Conservation (phyloP, 106 monocot species). For the Dendrobium huoshanense region DNA sequence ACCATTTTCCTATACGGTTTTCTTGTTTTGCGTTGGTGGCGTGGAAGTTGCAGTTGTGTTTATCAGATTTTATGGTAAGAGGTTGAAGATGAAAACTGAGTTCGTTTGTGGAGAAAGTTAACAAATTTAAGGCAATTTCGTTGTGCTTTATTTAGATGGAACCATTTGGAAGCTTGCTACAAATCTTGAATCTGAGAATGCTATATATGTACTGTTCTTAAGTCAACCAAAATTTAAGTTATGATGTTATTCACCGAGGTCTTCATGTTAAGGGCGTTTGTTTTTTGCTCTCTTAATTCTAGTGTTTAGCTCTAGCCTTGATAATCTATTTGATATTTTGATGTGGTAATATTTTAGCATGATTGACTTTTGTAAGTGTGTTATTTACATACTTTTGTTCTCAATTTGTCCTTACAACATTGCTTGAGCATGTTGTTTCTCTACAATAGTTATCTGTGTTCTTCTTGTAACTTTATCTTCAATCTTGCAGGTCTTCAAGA, state of each 20-base stretch:
- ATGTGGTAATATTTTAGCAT: neutral
- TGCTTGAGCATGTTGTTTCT: neutral
- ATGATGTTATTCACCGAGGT: neutral
- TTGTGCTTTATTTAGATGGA: neutral
- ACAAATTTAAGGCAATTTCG: neutral
- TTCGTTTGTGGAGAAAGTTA: neutral
- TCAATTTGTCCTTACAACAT: neutral
- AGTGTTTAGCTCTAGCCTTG: neutral
- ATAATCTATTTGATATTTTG: neutral
- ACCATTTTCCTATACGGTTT: no score
- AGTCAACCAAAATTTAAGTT: neutral
- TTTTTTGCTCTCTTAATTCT: neutral
- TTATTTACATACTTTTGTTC: neutral
- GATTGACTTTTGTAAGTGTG: neutral
- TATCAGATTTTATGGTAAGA: neutral
- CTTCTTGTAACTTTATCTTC: neutral
- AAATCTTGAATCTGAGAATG: neutral
- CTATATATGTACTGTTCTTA: neutral
- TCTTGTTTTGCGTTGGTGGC: no score
- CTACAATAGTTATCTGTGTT: neutral
- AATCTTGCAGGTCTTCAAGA: neutral
- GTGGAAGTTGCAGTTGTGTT: no score
- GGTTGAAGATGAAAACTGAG: neutral
- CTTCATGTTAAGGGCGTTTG: neutral
- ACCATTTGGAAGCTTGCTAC: neutral